Base-by-base conservation (phyloP, 257 asterid species). In the Ocimum tenuiflorum region DNA sequence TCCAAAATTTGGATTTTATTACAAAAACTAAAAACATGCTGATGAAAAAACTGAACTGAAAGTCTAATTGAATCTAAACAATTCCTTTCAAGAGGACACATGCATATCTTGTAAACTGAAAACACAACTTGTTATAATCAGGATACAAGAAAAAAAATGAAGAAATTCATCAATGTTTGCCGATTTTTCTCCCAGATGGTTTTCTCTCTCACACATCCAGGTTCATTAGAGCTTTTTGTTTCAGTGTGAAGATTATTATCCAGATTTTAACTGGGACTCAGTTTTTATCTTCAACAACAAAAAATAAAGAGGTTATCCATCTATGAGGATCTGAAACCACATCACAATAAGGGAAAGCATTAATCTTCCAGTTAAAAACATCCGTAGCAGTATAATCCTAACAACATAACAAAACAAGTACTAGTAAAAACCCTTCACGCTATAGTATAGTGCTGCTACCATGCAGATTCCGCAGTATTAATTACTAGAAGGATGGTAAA, bases 1-100 rank as follows among this genome's bases (percentile, higher is more conserved):
- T 56, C 12, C 56, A 63, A 20, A 49, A 60, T 14, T 48, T 24
- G 35, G 22, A 65, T 51, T 66, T 33, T 33, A 64, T 57, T 61
- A 64, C 27, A 42, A 31, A 43, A 31, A 72, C 8, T 9, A 18
- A 27, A 27, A 12, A 10, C 33, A 12, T 53, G 13, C 17, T 27
- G 4, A 13, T 4, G 47, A 22, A 7, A 35, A 10, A 41, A 12
- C 12, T 41, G 47, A 12, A 41, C 2, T 0, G 14, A 17, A 18
- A 60, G 20, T 7, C 47, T 45, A 27, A 35, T 20, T 2, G 27
- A 47, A 53, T 53, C 41, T 59, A 47, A 47, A 20, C 33, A 38
- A 6, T 14, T 46, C 36, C 9, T 29, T 47, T 38, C 36, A 50
- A 7, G 8, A 61, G 17, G 39, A 45, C 18, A 15, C 6, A 20